These are phyloP conservation scores for Cyclotella cryptica DNA, from an alignment of 108 stramenopile genomes.

Conservation along the genomic window DNA sequence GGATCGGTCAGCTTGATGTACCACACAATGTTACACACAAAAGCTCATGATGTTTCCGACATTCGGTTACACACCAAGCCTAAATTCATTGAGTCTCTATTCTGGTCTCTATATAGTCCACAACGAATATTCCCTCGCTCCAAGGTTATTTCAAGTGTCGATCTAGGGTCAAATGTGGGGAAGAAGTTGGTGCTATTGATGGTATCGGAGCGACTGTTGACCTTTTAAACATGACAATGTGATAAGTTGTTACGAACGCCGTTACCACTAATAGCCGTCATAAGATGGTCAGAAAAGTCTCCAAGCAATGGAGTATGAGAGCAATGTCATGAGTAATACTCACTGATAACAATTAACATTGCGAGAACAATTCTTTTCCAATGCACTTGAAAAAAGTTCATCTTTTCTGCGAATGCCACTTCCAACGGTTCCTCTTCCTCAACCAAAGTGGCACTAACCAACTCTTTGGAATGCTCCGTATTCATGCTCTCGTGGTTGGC, in stretches of 20 bases:
- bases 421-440: constrained; percentile 2
- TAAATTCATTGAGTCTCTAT: not conserved
- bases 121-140: constrained; percentile 14
- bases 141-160: constrained; percentile 8
- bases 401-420: constrained; percentile 1
- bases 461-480: not conserved
- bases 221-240: not conserved
- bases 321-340: not conserved
- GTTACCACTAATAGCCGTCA: not conserved
- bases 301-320: not conserved
- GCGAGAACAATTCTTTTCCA: not conserved
- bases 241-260: not conserved
- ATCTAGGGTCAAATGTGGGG: constrained; percentile 2
- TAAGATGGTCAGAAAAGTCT: no score
- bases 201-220: not conserved
- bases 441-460: not conserved
- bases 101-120: not conserved
- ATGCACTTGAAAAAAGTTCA: not conserved
- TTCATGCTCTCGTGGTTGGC: not conserved
- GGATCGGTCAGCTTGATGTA: no score
- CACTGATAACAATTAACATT: not conserved
- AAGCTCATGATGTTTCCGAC: no score
- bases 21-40: no score
- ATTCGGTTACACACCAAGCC: not conserved
- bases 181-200: not conserved